Percentiles rank a stretch among this genome's conserved stretches.
These are phyloP conservation scores for Phlebiopsis gigantea DNA, from an alignment of 768 basidiomycete species.

Conservation along the genomic window DNA sequence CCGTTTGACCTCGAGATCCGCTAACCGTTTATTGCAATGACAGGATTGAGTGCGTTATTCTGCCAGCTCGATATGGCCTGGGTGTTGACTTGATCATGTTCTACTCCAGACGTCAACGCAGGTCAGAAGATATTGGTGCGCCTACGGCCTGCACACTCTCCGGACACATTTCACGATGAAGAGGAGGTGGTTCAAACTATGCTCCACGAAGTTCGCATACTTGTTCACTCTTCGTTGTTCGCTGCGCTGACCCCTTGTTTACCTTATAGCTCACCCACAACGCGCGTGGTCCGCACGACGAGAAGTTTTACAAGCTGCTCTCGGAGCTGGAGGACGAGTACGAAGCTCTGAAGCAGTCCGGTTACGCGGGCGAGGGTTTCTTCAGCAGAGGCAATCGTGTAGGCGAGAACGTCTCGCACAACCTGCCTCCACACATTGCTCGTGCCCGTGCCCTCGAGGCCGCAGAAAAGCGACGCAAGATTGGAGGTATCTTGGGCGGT, in stretches of 20 bases:
- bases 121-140: conserved; percentile 83
- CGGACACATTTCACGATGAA: conserved; percentile 69
- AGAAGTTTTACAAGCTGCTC: conserved; percentile 72
- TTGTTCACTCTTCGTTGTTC: background rate
- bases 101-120: conserved; percentile 57
- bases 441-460: conserved; percentile 67
- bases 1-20: background rate
- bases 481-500: conserved; percentile 39
- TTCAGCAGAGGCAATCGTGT: conserved; percentile 66
- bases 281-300: conserved; percentile 86
- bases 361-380: conserved; percentile 92
- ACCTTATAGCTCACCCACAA: conserved; percentile 75
- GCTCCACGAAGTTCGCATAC: conserved; percentile 78
- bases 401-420: conserved; percentile 62
- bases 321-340: conserved; percentile 79
- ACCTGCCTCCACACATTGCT: conserved; percentile 61
- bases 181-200: conserved; percentile 76
- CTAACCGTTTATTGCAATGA: background rate
- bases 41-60: conserved; percentile 35
- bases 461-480: conserved; percentile 65
- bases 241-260: background rate
- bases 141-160: conserved; percentile 63
- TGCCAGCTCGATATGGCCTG: background rate
- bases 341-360: conserved; percentile 68
- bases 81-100: conserved; percentile 11